Conservation (phyloP, 441 rosid species). For the Euphorbia corollata region DNA sequence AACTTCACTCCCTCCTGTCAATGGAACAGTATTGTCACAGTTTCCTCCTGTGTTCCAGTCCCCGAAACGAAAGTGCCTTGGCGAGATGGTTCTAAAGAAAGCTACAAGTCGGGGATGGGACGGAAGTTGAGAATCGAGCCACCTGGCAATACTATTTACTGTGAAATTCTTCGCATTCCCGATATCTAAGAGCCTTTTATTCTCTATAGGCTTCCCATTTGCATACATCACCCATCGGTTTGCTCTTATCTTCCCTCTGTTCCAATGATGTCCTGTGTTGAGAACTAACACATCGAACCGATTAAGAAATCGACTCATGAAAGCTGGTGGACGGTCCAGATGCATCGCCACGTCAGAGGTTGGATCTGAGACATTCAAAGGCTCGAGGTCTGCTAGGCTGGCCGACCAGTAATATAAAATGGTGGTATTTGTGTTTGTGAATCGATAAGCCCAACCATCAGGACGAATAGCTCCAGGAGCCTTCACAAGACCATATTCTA, state of each 20-base stretch:
- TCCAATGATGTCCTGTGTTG: conserved; percentile 43
- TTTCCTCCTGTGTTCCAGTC: conserved; percentile 40
- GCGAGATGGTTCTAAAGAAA: conserved; percentile 36
- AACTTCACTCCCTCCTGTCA: conserved; percentile 32
- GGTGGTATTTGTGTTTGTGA: conserved; percentile 34
- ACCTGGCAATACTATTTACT: conserved; percentile 27
- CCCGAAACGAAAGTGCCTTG: conserved; percentile 35
- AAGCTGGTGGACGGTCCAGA: conserved; percentile 37
- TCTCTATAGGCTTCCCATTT: conserved; percentile 26
- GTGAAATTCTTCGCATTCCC: conserved; percentile 35
- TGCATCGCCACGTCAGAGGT: conserved; percentile 35
- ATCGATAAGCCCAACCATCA: conserved; percentile 37
- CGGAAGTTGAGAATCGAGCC: conserved; percentile 34
- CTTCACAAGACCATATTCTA: conserved; percentile 28
- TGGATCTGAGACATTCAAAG: conserved; percentile 24
- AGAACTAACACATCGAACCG: conserved; percentile 30
- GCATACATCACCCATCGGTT: conserved; percentile 35
- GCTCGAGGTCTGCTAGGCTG: conserved; percentile 34
- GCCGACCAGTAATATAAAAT: conserved; percentile 38
- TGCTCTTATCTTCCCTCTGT: conserved; percentile 26
- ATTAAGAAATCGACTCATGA: conserved; percentile 25
- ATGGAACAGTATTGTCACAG: conserved; percentile 30
- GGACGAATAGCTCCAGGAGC: conserved; percentile 28
- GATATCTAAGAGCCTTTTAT: conserved; percentile 21
- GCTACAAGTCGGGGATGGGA: conserved; percentile 24